Base-by-base conservation (phyloP, 441 rosid species). In the Gossypium armourianum region DNA sequence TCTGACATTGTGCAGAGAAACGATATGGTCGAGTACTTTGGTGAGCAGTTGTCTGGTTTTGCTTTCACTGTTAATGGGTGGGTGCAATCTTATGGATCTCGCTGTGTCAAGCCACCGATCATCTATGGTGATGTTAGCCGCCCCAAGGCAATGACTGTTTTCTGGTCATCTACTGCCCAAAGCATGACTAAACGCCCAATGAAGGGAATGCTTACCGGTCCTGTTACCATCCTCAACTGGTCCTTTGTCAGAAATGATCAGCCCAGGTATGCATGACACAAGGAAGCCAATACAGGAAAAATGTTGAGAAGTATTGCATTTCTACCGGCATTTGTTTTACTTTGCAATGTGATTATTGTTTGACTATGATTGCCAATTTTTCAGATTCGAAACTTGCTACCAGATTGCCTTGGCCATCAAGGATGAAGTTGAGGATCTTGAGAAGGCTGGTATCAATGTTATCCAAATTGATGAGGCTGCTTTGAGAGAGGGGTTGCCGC, bases 201-300 rank as follows among this genome's bases (percentile, higher is more conserved):
- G 98, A 93, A 93, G 87, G 98, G 98, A 56, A 93, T 93, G 98
- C 97, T 93, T 79, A 93, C 97, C 2, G 97, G 97, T 32, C 98
- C 98, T 1, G 98, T 93, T 71, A 93, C 97, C 72, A 93, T 93
- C 75, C 90, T 93, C 70, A 91, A 93, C 87, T 93, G 97, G 97
- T 93, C 97, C 67, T 93, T 93, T 13, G 96, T 93, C 60, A 81
- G 97, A 63, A 93, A 93, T 56, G 97, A 93, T 83, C 98, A 93
- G 75, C 97, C 96, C 7, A 88, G 97, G 97, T 92, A 87, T 69
- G 29, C 23, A 62, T n/a, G 16, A 9, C 28, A 62, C 8, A 12
- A 15, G 56, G 52, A 55, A 21, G 23, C 24, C 8, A 32, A 2
- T 26, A 0, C 4, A 1, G 5, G n/a, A 3, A 16, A 61, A 61